phyloP scores from a whole-genome alignment of 345 rosid species.

The Linum tenue region DNA sequence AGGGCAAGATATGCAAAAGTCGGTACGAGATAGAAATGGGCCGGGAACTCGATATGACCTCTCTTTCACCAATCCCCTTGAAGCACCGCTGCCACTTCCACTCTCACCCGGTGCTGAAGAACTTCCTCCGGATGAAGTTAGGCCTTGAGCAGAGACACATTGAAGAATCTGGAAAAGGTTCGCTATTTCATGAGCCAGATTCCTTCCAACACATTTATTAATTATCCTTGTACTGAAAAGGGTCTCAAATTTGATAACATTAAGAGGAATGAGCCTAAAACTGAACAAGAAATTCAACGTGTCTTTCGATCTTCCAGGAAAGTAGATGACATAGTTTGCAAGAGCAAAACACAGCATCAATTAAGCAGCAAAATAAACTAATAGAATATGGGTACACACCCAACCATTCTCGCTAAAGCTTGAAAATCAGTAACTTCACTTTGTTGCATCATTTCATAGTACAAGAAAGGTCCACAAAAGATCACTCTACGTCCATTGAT shows the following conservation, averaged over 20 bases:
- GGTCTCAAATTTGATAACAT: too few species aligned
- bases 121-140: constrained; percentile 93
- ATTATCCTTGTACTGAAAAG: too few species aligned
- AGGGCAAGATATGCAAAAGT: not conserved
- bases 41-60: constrained; percentile 30
- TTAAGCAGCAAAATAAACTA: too few species aligned
- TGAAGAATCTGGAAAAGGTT: constrained; percentile 57
- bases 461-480: too few species aligned
- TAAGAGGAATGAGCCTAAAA: too few species aligned
- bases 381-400: not conserved
- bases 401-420: too few species aligned
- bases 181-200: not conserved
- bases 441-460: not conserved
- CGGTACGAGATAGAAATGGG: not conserved
- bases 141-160: constrained; percentile 72
- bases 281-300: too few species aligned
- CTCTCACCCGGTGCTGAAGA: constrained; percentile 52
- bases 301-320: too few species aligned
- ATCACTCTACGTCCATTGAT: not conserved
- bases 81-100: constrained; percentile 84
- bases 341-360: too few species aligned
- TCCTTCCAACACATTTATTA: not conserved
- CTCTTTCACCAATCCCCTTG: constrained; percentile 80
- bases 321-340: too few species aligned
- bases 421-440: not conserved